Evolutionary conservation across 1,139 yeast genomes (phyloP).

Genomic region (Cylindricascospora bacillispora): DNA sequence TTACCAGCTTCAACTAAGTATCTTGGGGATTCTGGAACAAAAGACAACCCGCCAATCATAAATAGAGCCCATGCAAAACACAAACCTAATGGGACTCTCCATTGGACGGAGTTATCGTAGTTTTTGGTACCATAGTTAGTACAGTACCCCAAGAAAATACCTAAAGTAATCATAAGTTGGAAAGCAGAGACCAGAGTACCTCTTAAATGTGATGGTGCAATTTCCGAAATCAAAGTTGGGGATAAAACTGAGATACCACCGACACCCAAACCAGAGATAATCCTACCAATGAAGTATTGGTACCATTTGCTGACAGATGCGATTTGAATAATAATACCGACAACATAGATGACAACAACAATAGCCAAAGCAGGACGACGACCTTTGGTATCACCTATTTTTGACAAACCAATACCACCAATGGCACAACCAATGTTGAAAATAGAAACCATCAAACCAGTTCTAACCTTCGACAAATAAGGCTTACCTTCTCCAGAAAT

Average conservation of each 20-base stretch:
- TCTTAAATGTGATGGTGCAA: slow-evolving; percentile 55
- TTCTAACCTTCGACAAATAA: slow-evolving; percentile 40
- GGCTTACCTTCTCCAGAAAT: slow-evolving; percentile 20
- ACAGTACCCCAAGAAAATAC: slow-evolving; percentile 51
- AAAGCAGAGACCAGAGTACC: slow-evolving; percentile 52
- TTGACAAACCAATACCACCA: slow-evolving; percentile 45
- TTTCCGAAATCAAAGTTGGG: slow-evolving; percentile 54
- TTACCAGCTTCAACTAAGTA: slow-evolving; percentile 42
- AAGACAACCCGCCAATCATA: slow-evolving; percentile 40
- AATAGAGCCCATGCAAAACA: slow-evolving; percentile 33
- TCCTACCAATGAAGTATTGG: slow-evolving; percentile 48
- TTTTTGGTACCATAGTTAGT: slow-evolving; percentile 46
- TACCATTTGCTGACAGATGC: slow-evolving; percentile 40
- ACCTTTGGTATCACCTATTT: slow-evolving; percentile 44
- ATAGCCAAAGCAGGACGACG: slow-evolving; percentile 46
- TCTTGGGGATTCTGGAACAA: slow-evolving; percentile 74
- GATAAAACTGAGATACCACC: slow-evolving; percentile 50
- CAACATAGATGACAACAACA: slow-evolving; percentile 42
- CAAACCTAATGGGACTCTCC: slow-evolving; percentile 51
- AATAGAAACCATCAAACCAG: slow-evolving; percentile 50
- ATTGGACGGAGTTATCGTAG: slow-evolving; percentile 37
- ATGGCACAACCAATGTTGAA: slow-evolving; percentile 59
- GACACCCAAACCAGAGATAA: slow-evolving; percentile 50
- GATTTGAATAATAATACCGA: slow-evolving; percentile 53
- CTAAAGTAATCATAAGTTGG: slow-evolving; percentile 52